phyloP scores from a whole-genome alignment of 169 alveolate genomes.

The Eimeria praecox region DNA sequence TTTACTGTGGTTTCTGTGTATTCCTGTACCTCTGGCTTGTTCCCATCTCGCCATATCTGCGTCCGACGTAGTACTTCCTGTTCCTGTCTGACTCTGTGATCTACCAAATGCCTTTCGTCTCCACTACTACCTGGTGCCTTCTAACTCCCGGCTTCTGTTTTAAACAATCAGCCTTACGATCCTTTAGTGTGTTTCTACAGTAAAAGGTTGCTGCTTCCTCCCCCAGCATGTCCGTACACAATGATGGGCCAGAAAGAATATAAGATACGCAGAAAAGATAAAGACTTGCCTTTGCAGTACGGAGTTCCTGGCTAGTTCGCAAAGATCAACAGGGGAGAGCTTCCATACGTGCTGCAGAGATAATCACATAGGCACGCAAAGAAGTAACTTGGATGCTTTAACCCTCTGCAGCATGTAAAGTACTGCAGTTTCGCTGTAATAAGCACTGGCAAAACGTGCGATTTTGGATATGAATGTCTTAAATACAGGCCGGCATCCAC shows the following conservation, averaged over 20 bases:
- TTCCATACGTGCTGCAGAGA: conserved; percentile 91
- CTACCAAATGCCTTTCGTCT: background rate
- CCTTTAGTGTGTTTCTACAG: background rate
- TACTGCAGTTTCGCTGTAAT: background rate
- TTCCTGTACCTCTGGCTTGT: background rate
- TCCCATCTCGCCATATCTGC: background rate
- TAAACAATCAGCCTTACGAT: background rate
- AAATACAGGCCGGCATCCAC: background rate
- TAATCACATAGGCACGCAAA: background rate
- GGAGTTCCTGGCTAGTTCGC: conserved; percentile 95
- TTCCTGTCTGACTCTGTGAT: background rate
- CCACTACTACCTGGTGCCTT: background rate
- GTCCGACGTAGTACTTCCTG: background rate
- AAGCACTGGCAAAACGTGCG: background rate
- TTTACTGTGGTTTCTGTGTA: too few relatives aligned
- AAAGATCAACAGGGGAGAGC: conserved; percentile 91
- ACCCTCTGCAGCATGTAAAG: background rate
- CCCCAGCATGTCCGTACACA: background rate
- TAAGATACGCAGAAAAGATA: background rate
- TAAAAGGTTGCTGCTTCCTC: background rate
- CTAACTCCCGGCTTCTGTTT: background rate
- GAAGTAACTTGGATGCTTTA: background rate
- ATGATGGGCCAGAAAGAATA: background rate
- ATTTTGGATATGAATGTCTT: background rate
- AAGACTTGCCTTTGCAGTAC: conserved; percentile 90